These are phyloP conservation scores for Cylindrotheca closterium DNA, from an alignment of 108 stramenopile species.

Conservation along the genomic window DNA sequence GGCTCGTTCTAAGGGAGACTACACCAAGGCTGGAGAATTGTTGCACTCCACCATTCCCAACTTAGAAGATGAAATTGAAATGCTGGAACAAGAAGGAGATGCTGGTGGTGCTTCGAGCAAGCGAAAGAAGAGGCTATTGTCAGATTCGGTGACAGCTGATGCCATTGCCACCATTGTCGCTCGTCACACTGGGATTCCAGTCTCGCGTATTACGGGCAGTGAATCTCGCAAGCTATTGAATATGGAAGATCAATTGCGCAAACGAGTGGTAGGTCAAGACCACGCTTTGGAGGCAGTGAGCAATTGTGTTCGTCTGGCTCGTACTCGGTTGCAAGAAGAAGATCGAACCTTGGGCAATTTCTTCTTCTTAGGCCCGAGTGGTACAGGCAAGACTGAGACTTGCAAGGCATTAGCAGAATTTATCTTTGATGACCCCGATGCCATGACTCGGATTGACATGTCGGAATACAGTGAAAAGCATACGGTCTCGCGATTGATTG, in stretches of 20 bases:
- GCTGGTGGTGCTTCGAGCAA: slow-evolving; percentile 5
- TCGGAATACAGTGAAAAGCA: slow-evolving; percentile 87
- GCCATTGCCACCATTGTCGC: slow-evolving; percentile 84
- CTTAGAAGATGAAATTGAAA: slow-evolving; percentile 68
- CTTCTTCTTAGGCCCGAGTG: slow-evolving; percentile 85
- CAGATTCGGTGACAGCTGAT: slow-evolving; percentile 70
- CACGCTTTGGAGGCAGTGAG: slow-evolving; percentile 82
- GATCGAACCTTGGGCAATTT: slow-evolving; percentile 89
- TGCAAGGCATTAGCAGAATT: slow-evolving; percentile 89
- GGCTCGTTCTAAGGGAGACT: slow-evolving; percentile 71
- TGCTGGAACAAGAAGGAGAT: slow-evolving; percentile 47
- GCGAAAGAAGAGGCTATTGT: slow-evolving; percentile 49
- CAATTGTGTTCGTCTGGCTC: slow-evolving; percentile 84
- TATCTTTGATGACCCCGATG: slow-evolving; percentile 88
- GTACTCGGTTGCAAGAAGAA: slow-evolving; percentile 84
- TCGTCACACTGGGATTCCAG: slow-evolving; percentile 78
- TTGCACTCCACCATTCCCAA: slow-evolving; percentile 66
- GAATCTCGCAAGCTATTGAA: slow-evolving; percentile 86
- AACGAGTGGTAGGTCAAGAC: slow-evolving; percentile 89
- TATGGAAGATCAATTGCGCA: slow-evolving; percentile 82
- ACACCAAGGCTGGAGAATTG: slow-evolving; percentile 59
- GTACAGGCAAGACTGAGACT: slow-evolving; percentile 91
- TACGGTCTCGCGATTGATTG: slow-evolving; percentile 80
- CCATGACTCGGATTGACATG: slow-evolving; percentile 94
- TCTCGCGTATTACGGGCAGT: slow-evolving; percentile 70